A percentile compares a stretch with the other conserved stretches of the same genome.
These are phyloP conservation scores for Clitoria ternatea DNA, from an alignment of 306 rosid species.

Conservation along the genomic window DNA sequence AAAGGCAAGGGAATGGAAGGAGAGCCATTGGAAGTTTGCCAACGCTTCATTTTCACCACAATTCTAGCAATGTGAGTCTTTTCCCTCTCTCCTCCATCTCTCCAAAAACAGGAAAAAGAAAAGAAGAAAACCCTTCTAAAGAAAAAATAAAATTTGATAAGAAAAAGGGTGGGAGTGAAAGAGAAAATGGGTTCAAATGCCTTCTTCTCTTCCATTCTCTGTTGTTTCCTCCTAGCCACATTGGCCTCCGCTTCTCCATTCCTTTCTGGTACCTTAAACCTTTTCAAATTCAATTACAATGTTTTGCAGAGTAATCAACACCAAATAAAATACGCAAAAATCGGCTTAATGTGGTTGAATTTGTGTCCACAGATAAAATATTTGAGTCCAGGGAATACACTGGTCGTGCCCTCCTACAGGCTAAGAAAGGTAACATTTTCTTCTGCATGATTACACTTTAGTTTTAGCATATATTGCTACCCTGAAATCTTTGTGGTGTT, in stretches of 20 bases:
- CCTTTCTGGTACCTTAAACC: slow-evolving; percentile 42
- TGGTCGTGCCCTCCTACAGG: slow-evolving; percentile 79
- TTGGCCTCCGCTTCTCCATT: slow-evolving; percentile 49
- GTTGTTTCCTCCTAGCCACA: slow-evolving; percentile 35
- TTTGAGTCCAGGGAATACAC: slow-evolving; percentile 33
- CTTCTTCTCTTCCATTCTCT: slow-evolving; percentile 36
- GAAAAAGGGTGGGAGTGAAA: slow-evolving; percentile 24
- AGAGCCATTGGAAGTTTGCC: slow-evolving; percentile 33
- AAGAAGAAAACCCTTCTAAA: not conserved
- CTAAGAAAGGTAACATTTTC: slow-evolving; percentile 46
- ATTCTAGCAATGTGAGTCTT: slow-evolving; percentile 36
- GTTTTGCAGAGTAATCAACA: no score
- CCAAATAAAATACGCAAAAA: no score
- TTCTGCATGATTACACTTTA: not conserved
- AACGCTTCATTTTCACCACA: slow-evolving; percentile 30
- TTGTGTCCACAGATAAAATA: slow-evolving; percentile 42
- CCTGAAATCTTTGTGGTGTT: not conserved
- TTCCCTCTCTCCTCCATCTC: slow-evolving; percentile 25
- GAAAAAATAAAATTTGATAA: not conserved
- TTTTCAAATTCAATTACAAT: not conserved
- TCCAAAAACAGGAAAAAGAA: slow-evolving; percentile 13
- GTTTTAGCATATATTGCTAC: not conserved
- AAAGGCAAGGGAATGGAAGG: slow-evolving; percentile 15
- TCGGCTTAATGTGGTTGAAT: not conserved
- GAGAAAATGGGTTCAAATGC: slow-evolving; percentile 57